A percentile compares a stretch with the other conserved stretches of the same genome.
phyloP scores from a whole-genome alignment of 1,139 yeast species.

The Debaryomycetaceae sp. region DNA sequence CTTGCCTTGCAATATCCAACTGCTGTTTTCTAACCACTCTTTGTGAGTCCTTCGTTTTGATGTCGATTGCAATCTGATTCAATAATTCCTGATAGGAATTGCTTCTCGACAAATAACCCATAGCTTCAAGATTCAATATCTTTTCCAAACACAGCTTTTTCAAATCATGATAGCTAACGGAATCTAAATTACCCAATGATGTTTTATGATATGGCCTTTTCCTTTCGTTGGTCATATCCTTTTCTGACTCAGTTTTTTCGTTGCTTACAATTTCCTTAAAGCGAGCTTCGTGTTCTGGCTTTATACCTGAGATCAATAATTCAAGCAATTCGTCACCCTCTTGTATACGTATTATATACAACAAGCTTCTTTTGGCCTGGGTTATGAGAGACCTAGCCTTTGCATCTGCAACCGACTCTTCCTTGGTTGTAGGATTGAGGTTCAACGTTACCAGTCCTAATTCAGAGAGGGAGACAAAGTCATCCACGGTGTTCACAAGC shows the following conservation, averaged over 20 bases:
- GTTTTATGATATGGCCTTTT: slow-evolving; percentile 37
- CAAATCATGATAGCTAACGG: slow-evolving; percentile 66
- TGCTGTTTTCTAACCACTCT: slow-evolving; percentile 62
- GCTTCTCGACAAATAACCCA: slow-evolving; percentile 62
- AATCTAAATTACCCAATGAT: slow-evolving; percentile 52
- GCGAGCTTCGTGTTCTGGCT: slow-evolving; percentile 60
- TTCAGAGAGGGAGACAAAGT: slow-evolving; percentile 39
- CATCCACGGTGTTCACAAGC: slow-evolving; percentile 35
- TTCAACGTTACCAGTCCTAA: slow-evolving; percentile 36
- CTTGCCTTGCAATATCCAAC: slow-evolving; percentile 54
- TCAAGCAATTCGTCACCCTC: slow-evolving; percentile 70
- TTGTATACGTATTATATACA: slow-evolving; percentile 81
- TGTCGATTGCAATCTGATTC: slow-evolving; percentile 82
- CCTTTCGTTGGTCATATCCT: slow-evolving; percentile 18
- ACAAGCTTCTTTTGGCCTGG: slow-evolving; percentile 76
- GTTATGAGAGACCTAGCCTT: slow-evolving; percentile 58
- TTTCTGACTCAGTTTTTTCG: slow-evolving; percentile 37
- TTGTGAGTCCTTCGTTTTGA: slow-evolving; percentile 72
- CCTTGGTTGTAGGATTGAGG: slow-evolving; percentile 51
- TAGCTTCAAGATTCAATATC: slow-evolving; percentile 68
- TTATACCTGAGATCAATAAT: slow-evolving; percentile 67
- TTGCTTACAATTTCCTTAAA: slow-evolving; percentile 53
- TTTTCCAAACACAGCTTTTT: slow-evolving; percentile 75
- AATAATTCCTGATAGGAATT: slow-evolving; percentile 76
- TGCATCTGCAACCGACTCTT: slow-evolving; percentile 39